These are phyloP conservation scores for Centaurea solstitialis DNA, from an alignment of 129 eudicot species.

Conservation along the genomic window DNA sequence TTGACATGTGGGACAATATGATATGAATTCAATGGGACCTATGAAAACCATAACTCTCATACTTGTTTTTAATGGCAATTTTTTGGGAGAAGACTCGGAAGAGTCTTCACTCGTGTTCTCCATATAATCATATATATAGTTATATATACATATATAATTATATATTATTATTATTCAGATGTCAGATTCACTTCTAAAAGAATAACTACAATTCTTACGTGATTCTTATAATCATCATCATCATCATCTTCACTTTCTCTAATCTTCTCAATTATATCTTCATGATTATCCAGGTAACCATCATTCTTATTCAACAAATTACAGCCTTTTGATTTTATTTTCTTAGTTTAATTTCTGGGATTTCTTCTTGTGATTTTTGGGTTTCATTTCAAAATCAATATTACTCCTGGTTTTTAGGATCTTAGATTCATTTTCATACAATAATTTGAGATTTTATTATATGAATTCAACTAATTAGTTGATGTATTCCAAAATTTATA, in stretches of 20 bases:
- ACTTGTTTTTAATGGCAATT: slow-evolving; percentile 12
- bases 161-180: not conserved
- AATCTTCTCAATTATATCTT: slow-evolving; percentile 12
- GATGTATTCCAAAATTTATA: not conserved
- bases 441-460: not conserved
- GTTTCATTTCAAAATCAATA: not conserved
- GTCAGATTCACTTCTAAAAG: not conserved
- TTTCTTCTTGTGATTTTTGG: not conserved
- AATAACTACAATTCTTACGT: slow-evolving; percentile 14
- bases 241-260: slow-evolving; percentile 4
- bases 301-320: slow-evolving; percentile 7
- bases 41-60: slow-evolving; percentile 26
- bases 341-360: not conserved
- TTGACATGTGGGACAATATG: slow-evolving; percentile 23
- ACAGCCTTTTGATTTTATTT: not conserved
- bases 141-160: too few species aligned
- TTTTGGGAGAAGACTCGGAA: slow-evolving; percentile 15
- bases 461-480: not conserved
- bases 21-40: slow-evolving; percentile 25
- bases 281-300: slow-evolving; percentile 34
- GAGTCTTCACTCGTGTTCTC: slow-evolving; percentile 21
- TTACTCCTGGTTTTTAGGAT: slow-evolving; percentile 14
- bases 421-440: slow-evolving; percentile 12
- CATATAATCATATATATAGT: not conserved
- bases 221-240: slow-evolving; percentile 17